Evolutionary conservation across 352 stramenopile species (phyloP).

Genomic region (Phytophthora syringae): DNA sequence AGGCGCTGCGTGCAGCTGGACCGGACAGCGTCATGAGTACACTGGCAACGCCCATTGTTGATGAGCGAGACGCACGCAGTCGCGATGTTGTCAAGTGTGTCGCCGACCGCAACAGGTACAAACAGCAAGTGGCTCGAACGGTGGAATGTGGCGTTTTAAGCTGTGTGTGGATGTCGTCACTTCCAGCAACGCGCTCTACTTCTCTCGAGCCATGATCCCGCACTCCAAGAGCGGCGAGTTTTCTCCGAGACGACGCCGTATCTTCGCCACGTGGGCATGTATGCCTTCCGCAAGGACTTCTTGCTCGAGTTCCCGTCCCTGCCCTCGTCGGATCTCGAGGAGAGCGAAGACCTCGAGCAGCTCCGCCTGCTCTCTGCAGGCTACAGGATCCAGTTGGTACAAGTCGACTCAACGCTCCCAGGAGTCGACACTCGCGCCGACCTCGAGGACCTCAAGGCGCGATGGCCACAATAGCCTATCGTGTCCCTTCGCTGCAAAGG

Average conservation of each 20-base stretch:
- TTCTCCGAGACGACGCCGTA: slow-evolving; percentile 54
- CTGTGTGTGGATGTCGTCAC: not conserved
- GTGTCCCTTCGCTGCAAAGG: not conserved
- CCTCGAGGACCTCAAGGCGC: slow-evolving; percentile 55
- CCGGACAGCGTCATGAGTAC: slow-evolving; percentile 77
- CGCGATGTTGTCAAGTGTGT: slow-evolving; percentile 86
- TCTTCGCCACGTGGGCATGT: slow-evolving; percentile 82
- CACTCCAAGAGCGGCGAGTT: slow-evolving; percentile 73
- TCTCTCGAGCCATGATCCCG: slow-evolving; percentile 83
- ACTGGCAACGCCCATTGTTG: slow-evolving; percentile 66
- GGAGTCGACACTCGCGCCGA: slow-evolving; percentile 78
- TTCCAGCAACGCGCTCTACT: slow-evolving; percentile 82
- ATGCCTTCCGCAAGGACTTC: slow-evolving; percentile 82
- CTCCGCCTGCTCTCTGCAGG: slow-evolving; percentile 83
- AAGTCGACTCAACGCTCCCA: slow-evolving; percentile 64
- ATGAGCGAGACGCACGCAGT: slow-evolving; percentile 59
- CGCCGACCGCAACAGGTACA: slow-evolving; percentile 59
- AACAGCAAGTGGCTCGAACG: not conserved
- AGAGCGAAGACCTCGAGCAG: slow-evolving; percentile 83
- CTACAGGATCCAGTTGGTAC: slow-evolving; percentile 72
- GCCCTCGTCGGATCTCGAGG: slow-evolving; percentile 56
- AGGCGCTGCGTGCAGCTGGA: slow-evolving; percentile 54
- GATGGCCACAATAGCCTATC: slow-evolving; percentile 37
- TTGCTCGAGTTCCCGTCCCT: slow-evolving; percentile 73
- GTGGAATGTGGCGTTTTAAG: too few relatives aligned